phyloP scores from a whole-genome alignment of 2,329 filamentous ascomycete genomes.

The Colletotrichum liriopes region DNA sequence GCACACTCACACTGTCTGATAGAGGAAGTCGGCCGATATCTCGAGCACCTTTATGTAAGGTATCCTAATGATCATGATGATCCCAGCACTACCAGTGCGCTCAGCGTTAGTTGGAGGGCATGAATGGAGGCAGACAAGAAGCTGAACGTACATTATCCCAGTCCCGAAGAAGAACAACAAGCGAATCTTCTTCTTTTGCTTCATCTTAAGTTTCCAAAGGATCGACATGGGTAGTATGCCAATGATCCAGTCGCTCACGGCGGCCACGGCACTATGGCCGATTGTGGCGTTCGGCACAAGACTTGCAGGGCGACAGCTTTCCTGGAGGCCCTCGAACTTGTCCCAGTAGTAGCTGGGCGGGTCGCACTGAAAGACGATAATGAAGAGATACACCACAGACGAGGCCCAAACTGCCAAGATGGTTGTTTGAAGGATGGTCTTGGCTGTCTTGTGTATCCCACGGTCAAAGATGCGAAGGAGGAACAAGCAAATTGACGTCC shows the following conservation, averaged over 20 bases:
- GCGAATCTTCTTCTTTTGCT: slow-evolving; percentile 59
- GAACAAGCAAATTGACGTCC: slow-evolving; percentile 58
- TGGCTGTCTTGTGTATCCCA: slow-evolving; percentile 48
- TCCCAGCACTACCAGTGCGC: slow-evolving; percentile 50
- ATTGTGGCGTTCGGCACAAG: slow-evolving; percentile 60
- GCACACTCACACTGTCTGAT: slow-evolving; percentile 50
- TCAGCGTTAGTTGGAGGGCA: slow-evolving; percentile 16
- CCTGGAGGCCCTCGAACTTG: slow-evolving; percentile 52
- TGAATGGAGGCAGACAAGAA: neutral
- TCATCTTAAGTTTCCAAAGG: slow-evolving; percentile 66
- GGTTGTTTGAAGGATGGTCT: slow-evolving; percentile 31
- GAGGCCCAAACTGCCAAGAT: slow-evolving; percentile 53
- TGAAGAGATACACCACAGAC: slow-evolving; percentile 59
- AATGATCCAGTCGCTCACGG: slow-evolving; percentile 62
- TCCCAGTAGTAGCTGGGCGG: slow-evolving; percentile 66
- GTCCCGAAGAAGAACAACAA: slow-evolving; percentile 64
- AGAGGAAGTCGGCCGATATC: slow-evolving; percentile 48
- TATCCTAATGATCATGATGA: slow-evolving; percentile 56
- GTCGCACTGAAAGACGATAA: slow-evolving; percentile 64
- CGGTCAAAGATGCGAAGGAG: slow-evolving; percentile 58
- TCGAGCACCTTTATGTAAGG: slow-evolving; percentile 48
- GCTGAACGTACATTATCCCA: slow-evolving; percentile 60
- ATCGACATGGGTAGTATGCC: slow-evolving; percentile 65
- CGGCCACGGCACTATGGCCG: slow-evolving; percentile 61
- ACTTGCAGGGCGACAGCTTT: slow-evolving; percentile 57